Conservation (phyloP, 1,284 basidiomycete genomes). For the Ceratobasidium sp. region DNA sequence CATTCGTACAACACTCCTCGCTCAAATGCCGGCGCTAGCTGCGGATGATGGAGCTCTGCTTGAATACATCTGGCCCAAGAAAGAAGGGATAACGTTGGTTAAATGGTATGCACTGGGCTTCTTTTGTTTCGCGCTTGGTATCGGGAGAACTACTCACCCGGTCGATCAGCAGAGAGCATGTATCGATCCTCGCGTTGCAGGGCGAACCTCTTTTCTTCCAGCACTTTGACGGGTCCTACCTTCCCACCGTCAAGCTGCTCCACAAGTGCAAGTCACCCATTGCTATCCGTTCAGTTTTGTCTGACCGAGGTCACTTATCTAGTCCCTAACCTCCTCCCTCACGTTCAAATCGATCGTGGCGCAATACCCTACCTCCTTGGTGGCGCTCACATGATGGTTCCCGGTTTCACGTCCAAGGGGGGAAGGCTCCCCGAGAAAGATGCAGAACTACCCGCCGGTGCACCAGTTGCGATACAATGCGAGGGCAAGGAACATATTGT, state of each 20-base stretch:
- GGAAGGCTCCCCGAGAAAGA: conserved; percentile 87
- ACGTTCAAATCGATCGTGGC: conserved; percentile 92
- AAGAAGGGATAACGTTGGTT: conserved; percentile 90
- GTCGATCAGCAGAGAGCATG: conserved; percentile 86
- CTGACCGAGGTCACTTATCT: conserved; percentile 38
- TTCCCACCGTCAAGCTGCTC: conserved; percentile 88
- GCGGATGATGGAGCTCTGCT: conserved; percentile 75
- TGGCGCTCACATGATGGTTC: conserved; percentile 97
- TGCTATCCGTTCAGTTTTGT: conserved; percentile 5
- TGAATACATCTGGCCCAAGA: conserved; percentile 98
- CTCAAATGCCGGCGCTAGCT: conserved; percentile 82
- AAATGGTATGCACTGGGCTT: conserved; percentile 78
- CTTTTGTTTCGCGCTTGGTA: background rate
- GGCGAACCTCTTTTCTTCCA: conserved; percentile 95
- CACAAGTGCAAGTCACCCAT: conserved; percentile 82
- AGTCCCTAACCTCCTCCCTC: conserved; percentile 93
- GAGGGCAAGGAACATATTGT: conserved; percentile 97
- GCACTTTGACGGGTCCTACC: conserved; percentile 94
- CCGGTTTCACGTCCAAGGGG: conserved; percentile 93
- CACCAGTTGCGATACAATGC: conserved; percentile 88
- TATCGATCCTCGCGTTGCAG: conserved; percentile 91
- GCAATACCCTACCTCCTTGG: conserved; percentile 97
- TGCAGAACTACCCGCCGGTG: conserved; percentile 74
- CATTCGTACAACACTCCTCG: conserved; percentile 84
- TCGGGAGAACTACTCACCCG: conserved; percentile 24